Base-by-base conservation (phyloP, 805 yeast species). In the Teunomyces tritomae region DNA sequence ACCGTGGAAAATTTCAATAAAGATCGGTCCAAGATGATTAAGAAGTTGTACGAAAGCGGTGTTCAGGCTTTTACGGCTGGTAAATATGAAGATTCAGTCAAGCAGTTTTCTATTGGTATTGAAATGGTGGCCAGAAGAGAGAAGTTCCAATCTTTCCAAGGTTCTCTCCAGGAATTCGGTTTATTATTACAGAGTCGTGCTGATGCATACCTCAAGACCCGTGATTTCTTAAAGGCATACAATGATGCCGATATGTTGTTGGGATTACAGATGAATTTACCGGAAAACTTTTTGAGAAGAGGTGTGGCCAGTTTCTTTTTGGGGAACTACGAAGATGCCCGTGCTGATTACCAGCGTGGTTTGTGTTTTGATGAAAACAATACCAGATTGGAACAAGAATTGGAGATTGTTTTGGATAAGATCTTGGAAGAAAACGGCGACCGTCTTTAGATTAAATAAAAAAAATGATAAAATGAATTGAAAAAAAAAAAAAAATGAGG, bases 261-360 rank as follows among this genome's bases (percentile, higher is more conserved):
- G 49, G 79, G 79, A 35, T 73, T 85, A 58, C 83, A 81, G 65
- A 68, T 81, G 62, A 67, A 71, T 45, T 68, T 81, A 3, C 82
- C 91, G 1, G 94, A 87, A 45, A 84, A 86, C 60, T 85, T 84
- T 58, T 71, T 85, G 46, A 78, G 94, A 68, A 77, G 85, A 57
- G 86, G 89, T 1, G 82, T 85, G 43, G 81, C 87, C 39, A 72
- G 76, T 54, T 67, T 68, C 55, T 82, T 84, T 56, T 68, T 87
- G 60, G 87, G 85, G 1, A 80, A 82, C 61, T 76, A 79, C 49
- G 78, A 77, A 39, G 80, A 75, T 7, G 85, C 90, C 2, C 79
- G 82, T 51, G 78, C 79, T 2, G 86, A 81, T 56, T 77, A 84
- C 57, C 91, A 85, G 65, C 77, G 91, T 61, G 95, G 91, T 0